Conservation (phyloP, 805 yeast species). For the Cyberlindnera samutprakarnensis region DNA sequence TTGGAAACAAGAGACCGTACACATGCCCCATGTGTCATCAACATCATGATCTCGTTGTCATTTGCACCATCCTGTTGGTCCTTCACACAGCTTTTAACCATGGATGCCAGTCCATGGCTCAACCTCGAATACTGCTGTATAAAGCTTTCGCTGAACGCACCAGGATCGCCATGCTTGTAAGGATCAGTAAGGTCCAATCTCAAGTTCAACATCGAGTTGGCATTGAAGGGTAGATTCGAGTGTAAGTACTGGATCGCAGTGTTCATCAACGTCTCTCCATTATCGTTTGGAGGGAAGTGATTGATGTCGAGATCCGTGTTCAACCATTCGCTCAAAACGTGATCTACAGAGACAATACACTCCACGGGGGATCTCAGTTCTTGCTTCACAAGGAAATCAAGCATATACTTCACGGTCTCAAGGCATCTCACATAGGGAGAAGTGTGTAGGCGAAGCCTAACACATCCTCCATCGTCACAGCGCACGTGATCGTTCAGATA, state of each 20-base stretch:
- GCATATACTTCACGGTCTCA: slow-evolving; percentile 27
- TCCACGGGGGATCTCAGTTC: slow-evolving; percentile 5
- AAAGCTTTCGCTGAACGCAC: slow-evolving; percentile 35
- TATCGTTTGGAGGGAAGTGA: slow-evolving; percentile 37
- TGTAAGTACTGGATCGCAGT: slow-evolving; percentile 32
- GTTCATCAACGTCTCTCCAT: slow-evolving; percentile 33
- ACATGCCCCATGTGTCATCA: slow-evolving; percentile 38
- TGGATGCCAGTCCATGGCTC: slow-evolving; percentile 25
- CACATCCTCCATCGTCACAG: slow-evolving; percentile 6
- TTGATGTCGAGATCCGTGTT: slow-evolving; percentile 31
- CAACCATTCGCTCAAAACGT: slow-evolving; percentile 37
- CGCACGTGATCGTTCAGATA: slow-evolving; percentile 15
- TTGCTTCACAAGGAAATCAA: slow-evolving; percentile 17
- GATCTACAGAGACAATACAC: slow-evolving; percentile 30
- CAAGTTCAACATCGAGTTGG: slow-evolving; percentile 18
- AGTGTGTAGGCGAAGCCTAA: slow-evolving; percentile 25
- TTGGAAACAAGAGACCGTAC: slow-evolving; percentile 32
- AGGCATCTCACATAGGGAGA: slow-evolving; percentile 39
- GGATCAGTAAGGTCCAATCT: slow-evolving; percentile 28
- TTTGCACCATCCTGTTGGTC: no score
- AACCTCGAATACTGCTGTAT: slow-evolving; percentile 29
- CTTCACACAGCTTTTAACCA: slow-evolving; percentile 28
- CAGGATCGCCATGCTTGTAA: slow-evolving; percentile 32
- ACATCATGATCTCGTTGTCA: slow-evolving; percentile 23
- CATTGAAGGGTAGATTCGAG: slow-evolving; percentile 16